Evolutionary conservation across 129 eudicot genomes (phyloP), one percentile per base, ranked within the genome.

Genomic region (Helianthus tuberosus): DNA sequence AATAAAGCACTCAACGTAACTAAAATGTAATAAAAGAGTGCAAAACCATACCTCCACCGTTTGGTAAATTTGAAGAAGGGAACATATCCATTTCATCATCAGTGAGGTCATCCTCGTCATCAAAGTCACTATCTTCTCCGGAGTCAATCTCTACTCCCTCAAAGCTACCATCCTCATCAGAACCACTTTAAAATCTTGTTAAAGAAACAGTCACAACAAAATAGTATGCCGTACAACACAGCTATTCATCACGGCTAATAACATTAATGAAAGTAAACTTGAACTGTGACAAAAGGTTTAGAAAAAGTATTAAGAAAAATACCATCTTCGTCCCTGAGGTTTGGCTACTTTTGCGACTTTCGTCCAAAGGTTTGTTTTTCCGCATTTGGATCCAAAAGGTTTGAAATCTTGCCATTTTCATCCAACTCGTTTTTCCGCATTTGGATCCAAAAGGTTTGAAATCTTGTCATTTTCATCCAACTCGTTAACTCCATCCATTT

Each of bases 171-270:
- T 83, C 89, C 61, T 81, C 96, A 15, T 77, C 85, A 62, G 73
- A 81, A 83, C 86, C 90, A 59, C 99, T 93, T 77, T 23, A 64
- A 53, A 14, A 29, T 47, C 50, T 53, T 59, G 75, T 90, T 84
- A 59, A 84, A 86, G 87, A 84, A 80, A 39, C 17, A 68, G 11
- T 14, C 60, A 25, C 35, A 54, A 1, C 39, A 8, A 14, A 14
- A 54, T 1, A 32, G 36, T 41, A 41, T 41, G 46, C 10, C 46
- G 29, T 46, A 39, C 27, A 71, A 16, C 8, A 55, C 8, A 55
- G 35, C 11, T 8, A 15, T 52, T 52, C 25, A 52, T 15, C 1
- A 8, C 8, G 15, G 58, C 58, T 52, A 52, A 15, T 43, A 53
- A 53, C 60, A 53, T 25, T 17, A 11, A 16, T 5, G 17, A 16